Evolutionary conservation across 2,329 filamentous ascomycete genomes (phyloP).

Genomic region (Stagonosporopsis cucurbitacearum): DNA sequence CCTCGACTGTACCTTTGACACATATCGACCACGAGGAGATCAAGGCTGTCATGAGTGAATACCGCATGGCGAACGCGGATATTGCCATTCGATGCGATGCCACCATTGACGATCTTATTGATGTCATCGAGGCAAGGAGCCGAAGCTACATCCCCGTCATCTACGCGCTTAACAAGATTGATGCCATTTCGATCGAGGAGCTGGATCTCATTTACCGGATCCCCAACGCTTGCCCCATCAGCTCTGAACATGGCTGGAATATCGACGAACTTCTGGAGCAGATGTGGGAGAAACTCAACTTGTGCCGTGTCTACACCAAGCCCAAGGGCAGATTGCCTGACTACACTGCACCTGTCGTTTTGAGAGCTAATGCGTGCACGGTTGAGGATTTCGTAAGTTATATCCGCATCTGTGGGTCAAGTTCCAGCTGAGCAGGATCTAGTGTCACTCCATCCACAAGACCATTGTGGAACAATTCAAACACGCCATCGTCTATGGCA

Average conservation of each 20-base stretch:
- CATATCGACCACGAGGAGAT: conserved; percentile 97
- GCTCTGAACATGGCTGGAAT: conserved; percentile 95
- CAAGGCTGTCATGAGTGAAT: conserved; percentile 96
- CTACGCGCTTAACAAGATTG: conserved; percentile 99
- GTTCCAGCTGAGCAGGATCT: conserved; percentile 47
- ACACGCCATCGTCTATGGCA: conserved; percentile 93
- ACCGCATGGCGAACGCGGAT: conserved; percentile 94
- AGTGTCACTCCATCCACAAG: conserved; percentile 98
- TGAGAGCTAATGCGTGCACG: conserved; percentile 81
- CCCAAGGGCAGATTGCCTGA: conserved; percentile 95
- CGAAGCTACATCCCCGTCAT: conserved; percentile 98
- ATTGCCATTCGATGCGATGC: conserved; percentile 98
- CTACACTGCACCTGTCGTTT: conserved; percentile 88
- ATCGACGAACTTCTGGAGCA: conserved; percentile 94
- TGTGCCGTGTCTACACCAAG: conserved; percentile 95
- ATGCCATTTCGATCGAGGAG: conserved; percentile 97
- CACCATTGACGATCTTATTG: conserved; percentile 95
- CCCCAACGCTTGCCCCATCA: conserved; percentile 95
- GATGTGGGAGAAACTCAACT: conserved; percentile 97
- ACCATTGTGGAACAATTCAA: conserved; percentile 96
- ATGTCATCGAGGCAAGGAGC: conserved; percentile 91
- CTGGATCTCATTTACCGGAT: conserved; percentile 95
- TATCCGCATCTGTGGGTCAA: conserved; percentile 16
- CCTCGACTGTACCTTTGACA: conserved; percentile 87
- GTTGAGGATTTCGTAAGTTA: conserved; percentile 92